Conservation (phyloP, 768 basidiomycete species). For the Serendipita indica region DNA sequence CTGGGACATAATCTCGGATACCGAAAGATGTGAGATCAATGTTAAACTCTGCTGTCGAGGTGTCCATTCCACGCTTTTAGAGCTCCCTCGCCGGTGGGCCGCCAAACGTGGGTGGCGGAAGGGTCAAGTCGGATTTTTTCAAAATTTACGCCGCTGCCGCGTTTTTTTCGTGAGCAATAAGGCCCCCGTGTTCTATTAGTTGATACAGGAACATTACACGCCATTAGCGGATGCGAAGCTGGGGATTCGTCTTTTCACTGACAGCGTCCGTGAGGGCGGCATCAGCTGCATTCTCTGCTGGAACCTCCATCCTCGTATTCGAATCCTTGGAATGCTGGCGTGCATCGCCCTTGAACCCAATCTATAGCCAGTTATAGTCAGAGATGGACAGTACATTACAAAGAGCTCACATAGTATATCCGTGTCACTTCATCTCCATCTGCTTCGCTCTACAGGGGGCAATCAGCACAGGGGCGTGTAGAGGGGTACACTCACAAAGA, state of each 20-base stretch:
- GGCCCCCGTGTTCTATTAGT: too few relatives aligned
- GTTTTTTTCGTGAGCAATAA: too few relatives aligned
- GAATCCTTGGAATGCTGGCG: constrained; percentile 39
- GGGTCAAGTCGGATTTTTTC: not conserved
- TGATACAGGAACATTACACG: too few relatives aligned
- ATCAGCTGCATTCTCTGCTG: constrained; percentile 69
- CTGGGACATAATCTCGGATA: constrained; percentile 12
- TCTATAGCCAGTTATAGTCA: constrained; percentile 10
- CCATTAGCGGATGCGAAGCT: not conserved
- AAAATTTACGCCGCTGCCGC: too few relatives aligned
- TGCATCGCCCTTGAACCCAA: constrained; percentile 72
- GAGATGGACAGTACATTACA: not conserved
- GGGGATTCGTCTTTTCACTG: constrained; percentile 20
- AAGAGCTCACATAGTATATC: constrained; percentile 40
- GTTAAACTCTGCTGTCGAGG: constrained; percentile 5
- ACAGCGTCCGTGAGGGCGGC: constrained; percentile 26
- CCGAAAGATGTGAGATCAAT: constrained; percentile 13
- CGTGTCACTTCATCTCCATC: constrained; percentile 48
- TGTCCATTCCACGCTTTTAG: not conserved
- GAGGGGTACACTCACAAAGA: constrained; percentile 46
- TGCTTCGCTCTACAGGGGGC: constrained; percentile 40
- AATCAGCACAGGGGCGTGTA: constrained; percentile 10
- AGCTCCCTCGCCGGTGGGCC: not conserved
- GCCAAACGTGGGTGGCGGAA: not conserved
- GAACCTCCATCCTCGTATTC: constrained; percentile 53